Percentiles rank a stretch among this genome's conserved stretches.
Conservation (phyloP, 2,329 filamentous ascomycete genomes). For the Calonectria pauciramosa region DNA sequence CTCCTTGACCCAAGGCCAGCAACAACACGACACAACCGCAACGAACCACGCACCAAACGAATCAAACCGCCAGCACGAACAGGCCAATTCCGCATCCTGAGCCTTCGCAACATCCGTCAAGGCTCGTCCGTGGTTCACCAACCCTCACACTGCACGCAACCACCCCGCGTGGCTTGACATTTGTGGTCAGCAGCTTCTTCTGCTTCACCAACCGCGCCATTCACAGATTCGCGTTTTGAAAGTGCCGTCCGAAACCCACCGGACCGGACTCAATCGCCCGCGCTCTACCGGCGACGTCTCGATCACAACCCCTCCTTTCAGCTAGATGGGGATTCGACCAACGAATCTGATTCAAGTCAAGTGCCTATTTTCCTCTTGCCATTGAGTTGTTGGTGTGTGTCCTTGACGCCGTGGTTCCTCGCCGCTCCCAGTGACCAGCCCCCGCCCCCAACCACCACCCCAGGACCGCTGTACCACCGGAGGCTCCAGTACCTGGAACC, state of each 20-base stretch:
- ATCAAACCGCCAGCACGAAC: not conserved
- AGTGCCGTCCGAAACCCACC: slow-evolving; percentile 35
- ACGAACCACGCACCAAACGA: not conserved
- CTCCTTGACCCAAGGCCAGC: slow-evolving; percentile 1
- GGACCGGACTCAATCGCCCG: slow-evolving; percentile 13
- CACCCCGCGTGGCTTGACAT: not conserved
- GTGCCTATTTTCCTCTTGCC: slow-evolving; percentile 28
- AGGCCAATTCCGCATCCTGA: not conserved
- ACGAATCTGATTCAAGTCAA: slow-evolving; percentile 32
- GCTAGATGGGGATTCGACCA: slow-evolving; percentile 30
- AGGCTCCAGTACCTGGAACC: slow-evolving; percentile 40
- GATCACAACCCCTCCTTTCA: slow-evolving; percentile 15
- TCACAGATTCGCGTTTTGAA: slow-evolving; percentile 25
- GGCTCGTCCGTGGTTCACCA: not conserved
- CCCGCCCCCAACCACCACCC: slow-evolving; percentile 32
- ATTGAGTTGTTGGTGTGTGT: slow-evolving; percentile 42
- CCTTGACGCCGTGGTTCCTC: slow-evolving; percentile 42
- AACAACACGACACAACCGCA: slow-evolving; percentile 7
- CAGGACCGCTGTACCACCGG: slow-evolving; percentile 33
- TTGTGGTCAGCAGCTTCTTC: not conserved
- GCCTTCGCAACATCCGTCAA: not conserved
- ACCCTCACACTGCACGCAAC: not conserved
- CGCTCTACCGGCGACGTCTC: slow-evolving; percentile 27
- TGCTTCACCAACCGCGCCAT: not conserved
- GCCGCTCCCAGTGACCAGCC: slow-evolving; percentile 41